A percentile compares a stretch with the other conserved stretches of the same genome.
Evolutionary conservation across 805 yeast species (phyloP).

Genomic region (Wickerhamiella spandovensis): DNA sequence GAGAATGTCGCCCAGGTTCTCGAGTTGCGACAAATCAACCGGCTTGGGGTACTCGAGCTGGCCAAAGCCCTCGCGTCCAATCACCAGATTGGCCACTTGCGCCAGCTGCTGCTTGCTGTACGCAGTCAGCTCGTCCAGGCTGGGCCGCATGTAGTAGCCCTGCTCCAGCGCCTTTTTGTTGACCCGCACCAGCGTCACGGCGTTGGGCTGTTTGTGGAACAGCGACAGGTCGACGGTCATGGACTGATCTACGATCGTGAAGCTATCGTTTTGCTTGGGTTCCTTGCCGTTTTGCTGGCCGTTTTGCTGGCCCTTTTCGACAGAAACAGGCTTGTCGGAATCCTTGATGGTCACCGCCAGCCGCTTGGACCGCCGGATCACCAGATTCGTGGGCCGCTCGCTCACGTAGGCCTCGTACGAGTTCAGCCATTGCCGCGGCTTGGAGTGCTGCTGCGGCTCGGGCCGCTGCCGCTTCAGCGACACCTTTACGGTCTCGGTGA

Average conservation of each 20-base stretch:
- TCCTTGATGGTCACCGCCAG: neutral
- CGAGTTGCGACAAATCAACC: conserved; percentile 59
- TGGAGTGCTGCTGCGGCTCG: neutral
- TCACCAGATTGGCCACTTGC: conserved; percentile 43
- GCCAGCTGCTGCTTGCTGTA: conserved; percentile 46
- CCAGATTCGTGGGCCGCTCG: conserved; percentile 17
- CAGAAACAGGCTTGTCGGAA: neutral
- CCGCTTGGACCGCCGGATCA: conserved; percentile 8
- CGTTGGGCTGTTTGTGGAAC: conserved; percentile 10
- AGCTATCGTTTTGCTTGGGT: neutral
- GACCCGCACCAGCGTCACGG: conserved; percentile 13
- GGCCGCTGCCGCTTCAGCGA: neutral
- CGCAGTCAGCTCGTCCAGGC: conserved; percentile 44
- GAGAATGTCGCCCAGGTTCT: conserved; percentile 44
- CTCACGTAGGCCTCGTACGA: conserved; percentile 15
- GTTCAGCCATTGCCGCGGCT: conserved; percentile 13
- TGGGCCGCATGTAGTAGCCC: conserved; percentile 74
- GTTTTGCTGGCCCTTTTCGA: neutral
- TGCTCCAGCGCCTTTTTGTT: conserved; percentile 20
- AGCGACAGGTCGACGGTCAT: conserved; percentile 1
- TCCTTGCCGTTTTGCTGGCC: neutral
- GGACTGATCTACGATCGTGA: neutral
- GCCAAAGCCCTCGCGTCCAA: conserved; percentile 69
- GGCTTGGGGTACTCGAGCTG: conserved; percentile 54
- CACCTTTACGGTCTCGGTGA: neutral